Evolutionary conservation across 2,329 filamentous ascomycete species (phyloP).

Genomic region (Colletotrichum lini): DNA sequence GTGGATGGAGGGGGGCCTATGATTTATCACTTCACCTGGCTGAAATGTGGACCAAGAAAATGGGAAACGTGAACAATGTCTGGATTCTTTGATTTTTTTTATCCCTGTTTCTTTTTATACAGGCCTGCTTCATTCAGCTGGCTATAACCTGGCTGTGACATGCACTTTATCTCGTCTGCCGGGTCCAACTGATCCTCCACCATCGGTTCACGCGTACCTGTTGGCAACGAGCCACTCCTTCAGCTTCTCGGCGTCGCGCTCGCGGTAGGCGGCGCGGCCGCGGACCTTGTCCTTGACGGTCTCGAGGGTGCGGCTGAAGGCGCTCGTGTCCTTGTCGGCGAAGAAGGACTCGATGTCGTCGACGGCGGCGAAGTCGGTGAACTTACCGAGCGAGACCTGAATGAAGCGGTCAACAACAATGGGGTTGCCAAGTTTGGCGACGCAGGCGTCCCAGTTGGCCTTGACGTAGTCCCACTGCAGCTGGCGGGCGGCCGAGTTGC

Average conservation of each 20-base stretch:
- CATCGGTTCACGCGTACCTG: constrained; percentile 52
- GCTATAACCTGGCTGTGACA: constrained; percentile 26
- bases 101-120: constrained; percentile 1
- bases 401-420: constrained; percentile 93
- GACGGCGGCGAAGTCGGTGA: constrained; percentile 77
- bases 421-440: constrained; percentile 83
- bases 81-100: not conserved
- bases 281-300: constrained; percentile 90
- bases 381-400: constrained; percentile 82
- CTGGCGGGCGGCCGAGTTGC: constrained; percentile 80
- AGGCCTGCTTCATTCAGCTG: not conserved
- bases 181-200: not conserved
- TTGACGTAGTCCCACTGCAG: constrained; percentile 90
- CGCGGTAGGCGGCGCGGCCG: constrained; percentile 85
- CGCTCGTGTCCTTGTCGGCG: constrained; percentile 84
- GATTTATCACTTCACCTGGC: not conserved
- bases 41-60: not conserved
- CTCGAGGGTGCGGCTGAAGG: constrained; percentile 87
- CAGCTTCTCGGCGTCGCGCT: constrained; percentile 80
- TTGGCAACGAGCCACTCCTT: constrained; percentile 82
- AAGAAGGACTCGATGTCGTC: constrained; percentile 90
- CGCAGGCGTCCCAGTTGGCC: constrained; percentile 82
- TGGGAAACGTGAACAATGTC: not conserved
- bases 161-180: not conserved
- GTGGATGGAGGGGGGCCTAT: too few species aligned